These are phyloP conservation scores for Paraphoma sp. DNA, from an alignment of 2,329 filamentous ascomycete species.

Conservation along the genomic window DNA sequence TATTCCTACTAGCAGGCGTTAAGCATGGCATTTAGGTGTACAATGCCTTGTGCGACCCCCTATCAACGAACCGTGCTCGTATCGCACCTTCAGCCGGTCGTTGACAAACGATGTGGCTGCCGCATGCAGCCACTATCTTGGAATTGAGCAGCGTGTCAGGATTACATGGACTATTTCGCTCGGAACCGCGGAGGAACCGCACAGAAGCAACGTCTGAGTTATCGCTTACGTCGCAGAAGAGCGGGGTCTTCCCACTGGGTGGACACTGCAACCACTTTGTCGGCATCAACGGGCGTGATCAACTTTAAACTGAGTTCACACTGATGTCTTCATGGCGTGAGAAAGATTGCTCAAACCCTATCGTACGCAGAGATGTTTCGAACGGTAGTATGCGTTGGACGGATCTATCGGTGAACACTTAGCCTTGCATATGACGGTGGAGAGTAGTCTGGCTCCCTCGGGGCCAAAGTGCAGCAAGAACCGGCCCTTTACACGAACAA, in stretches of 20 bases:
- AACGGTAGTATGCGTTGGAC: too few relatives aligned
- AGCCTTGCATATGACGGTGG: background rate
- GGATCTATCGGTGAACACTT: too few relatives aligned
- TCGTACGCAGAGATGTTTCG: too few relatives aligned
- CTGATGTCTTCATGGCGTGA: background rate
- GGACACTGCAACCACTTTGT: background rate
- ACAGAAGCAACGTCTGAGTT: constrained; percentile 10
- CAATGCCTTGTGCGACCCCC: constrained; percentile 3
- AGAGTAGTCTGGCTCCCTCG: background rate
- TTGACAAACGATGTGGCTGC: constrained; percentile 1
- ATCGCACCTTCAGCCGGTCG: constrained; percentile 3
- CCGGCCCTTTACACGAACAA: constrained; percentile 6
- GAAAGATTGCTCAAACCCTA: background rate
- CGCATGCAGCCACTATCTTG: constrained; percentile 10
- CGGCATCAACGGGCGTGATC: background rate
- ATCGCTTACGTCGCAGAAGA: constrained; percentile 10
- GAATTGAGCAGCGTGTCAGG: background rate
- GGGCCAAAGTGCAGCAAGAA: background rate
- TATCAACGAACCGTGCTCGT: background rate
- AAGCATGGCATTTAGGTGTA: constrained; percentile 13
- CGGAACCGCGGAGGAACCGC: constrained; percentile 16
- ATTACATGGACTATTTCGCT: background rate
- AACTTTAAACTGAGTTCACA: background rate
- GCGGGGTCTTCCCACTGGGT: constrained; percentile 9
- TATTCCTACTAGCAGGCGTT: constrained; percentile 9